These are phyloP conservation scores for Mycocentrospora acerina DNA, from an alignment of 2,329 filamentous ascomycete genomes.

Conservation along the genomic window DNA sequence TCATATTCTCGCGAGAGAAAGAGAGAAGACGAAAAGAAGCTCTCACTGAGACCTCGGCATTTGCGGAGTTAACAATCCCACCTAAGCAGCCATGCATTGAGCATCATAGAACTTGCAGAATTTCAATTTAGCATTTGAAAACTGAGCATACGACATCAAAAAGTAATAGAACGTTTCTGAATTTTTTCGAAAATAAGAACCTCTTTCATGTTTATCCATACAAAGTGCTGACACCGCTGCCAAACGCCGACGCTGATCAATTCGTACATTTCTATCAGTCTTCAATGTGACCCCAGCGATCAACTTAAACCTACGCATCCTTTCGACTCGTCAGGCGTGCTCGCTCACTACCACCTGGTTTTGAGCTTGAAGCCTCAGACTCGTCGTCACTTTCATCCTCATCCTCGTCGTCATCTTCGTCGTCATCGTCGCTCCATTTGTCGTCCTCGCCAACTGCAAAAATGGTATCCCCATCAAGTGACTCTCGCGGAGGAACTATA, in stretches of 20 bases:
- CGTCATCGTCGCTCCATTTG: constrained; percentile 74
- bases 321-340: constrained; percentile 38
- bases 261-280: constrained; percentile 2
- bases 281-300: constrained; percentile 1
- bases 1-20: not conserved
- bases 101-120: not conserved
- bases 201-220: too few species aligned
- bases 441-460: constrained; percentile 91
- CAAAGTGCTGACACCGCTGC: constrained; percentile 3
- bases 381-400: constrained; percentile 79
- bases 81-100: not conserved
- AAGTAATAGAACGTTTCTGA: too few species aligned
- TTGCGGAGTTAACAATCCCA: constrained; percentile 15
- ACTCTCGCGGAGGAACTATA: constrained; percentile 56
- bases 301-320: constrained; percentile 26
- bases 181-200: too few species aligned
- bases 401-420: constrained; percentile 67
- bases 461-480: constrained; percentile 86
- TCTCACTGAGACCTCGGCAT: constrained; percentile 18
- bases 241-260: constrained; percentile 14
- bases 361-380: constrained; percentile 58
- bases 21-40: constrained; percentile 2
- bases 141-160: too few species aligned
- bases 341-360: constrained; percentile 32
- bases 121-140: too few species aligned